Conservation (phyloP, 2,329 filamentous ascomycete genomes). For the Colletotrichum zoysiae region DNA sequence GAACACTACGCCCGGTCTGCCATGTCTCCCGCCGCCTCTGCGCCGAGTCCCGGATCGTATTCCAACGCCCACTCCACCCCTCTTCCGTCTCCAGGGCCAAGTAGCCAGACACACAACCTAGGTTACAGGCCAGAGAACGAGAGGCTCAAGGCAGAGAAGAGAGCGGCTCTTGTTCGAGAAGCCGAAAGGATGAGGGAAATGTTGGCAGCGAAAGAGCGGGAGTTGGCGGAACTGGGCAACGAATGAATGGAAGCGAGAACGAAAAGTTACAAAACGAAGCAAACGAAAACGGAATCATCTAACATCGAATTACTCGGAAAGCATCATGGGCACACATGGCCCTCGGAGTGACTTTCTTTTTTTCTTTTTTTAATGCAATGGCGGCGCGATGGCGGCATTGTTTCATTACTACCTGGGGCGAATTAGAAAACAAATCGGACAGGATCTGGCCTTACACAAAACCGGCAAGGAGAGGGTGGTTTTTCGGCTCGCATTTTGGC, state of each 20-base stretch:
- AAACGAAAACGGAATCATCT: constrained; percentile 26
- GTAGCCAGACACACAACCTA: constrained; percentile 43
- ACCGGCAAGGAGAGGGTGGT: background rate
- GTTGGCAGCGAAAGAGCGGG: constrained; percentile 79
- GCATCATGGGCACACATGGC: constrained; percentile 18
- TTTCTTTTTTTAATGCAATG: constrained; percentile 5
- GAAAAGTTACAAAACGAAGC: constrained; percentile 29
- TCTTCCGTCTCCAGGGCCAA: constrained; percentile 47
- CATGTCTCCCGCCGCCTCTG: constrained; percentile 55
- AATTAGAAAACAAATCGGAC: constrained; percentile 27
- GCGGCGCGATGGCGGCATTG: constrained; percentile 6
- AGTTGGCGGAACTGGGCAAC: constrained; percentile 65
- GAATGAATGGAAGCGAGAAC: constrained; percentile 24
- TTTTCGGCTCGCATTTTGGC: constrained; percentile 28
- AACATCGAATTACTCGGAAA: constrained; percentile 4
- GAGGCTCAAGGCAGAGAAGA: constrained; percentile 69
- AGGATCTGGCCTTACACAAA: constrained; percentile 19
- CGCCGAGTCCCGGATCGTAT: constrained; percentile 57
- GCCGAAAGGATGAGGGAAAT: constrained; percentile 81
- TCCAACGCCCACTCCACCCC: constrained; percentile 47
- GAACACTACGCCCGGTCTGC: constrained; percentile 60
- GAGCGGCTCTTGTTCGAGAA: constrained; percentile 77
- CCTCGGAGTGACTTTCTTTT: constrained; percentile 28
- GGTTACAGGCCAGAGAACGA: constrained; percentile 60
- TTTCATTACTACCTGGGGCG: constrained; percentile 1